phyloP scores from a whole-genome alignment of 1,284 basidiomycete species.

The Neonothopanus nambi region DNA sequence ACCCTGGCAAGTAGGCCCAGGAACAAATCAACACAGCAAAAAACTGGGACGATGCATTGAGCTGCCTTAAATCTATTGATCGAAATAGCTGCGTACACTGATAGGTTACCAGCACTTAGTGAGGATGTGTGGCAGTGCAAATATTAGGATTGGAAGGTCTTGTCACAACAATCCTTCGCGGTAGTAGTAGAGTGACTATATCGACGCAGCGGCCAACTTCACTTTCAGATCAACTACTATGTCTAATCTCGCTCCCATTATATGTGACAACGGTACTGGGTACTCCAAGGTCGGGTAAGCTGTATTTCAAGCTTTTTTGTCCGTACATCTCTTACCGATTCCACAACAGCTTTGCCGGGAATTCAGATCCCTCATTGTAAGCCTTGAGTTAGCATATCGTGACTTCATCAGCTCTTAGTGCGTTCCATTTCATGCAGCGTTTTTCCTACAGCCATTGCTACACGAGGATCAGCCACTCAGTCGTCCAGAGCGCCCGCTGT shows the following conservation, averaged over 20 bases:
- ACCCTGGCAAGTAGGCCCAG: no score
- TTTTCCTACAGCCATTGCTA: conserved; percentile 95
- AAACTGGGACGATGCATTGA: no score
- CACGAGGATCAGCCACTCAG: conserved; percentile 69
- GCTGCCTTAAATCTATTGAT: no score
- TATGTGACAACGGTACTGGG: conserved; percentile 97
- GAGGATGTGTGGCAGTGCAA: neutral
- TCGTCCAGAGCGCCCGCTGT: conserved; percentile 71
- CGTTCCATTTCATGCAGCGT: conserved; percentile 50
- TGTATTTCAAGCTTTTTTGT: neutral
- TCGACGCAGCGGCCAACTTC: neutral
- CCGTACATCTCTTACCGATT: neutral
- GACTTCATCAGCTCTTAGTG: neutral
- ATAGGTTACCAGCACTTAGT: no score
- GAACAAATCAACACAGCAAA: no score
- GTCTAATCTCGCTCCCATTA: conserved; percentile 85
- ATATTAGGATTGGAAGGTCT: neutral
- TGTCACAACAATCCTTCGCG: neutral
- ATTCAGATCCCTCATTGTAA: conserved; percentile 97
- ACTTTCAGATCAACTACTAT: conserved; percentile 39
- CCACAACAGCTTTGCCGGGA: conserved; percentile 87
- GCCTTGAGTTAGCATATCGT: conserved; percentile 28
- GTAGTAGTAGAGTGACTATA: neutral
- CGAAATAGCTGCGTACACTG: no score
- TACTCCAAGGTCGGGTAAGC: conserved; percentile 95